Evolutionary conservation across 495 filamentous ascomycete genomes (phyloP), one percentile per base, ranked within the genome.

Genomic region (Penicillium nucicola): DNA sequence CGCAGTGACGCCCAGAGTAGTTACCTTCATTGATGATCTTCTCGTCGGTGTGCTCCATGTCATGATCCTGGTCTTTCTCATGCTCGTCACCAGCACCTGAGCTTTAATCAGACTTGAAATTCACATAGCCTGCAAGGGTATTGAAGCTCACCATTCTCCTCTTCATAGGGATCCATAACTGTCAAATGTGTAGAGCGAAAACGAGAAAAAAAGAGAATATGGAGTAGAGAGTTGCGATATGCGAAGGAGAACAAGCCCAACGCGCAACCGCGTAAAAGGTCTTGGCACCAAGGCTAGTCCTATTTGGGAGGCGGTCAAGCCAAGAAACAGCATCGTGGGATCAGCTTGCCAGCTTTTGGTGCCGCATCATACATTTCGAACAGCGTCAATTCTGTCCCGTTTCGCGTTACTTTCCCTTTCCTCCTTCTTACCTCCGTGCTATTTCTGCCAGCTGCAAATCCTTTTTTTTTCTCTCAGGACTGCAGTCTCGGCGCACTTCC

Each of bases 11-110:
- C 14, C 19, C 25, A 32, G 18, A 4, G 19, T 5, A 44, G 11
- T 20, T 78, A 90, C 88, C 88, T 77, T 98, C 93, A 57, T 98
- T 98, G 68, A 97, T 87, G 40, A 93, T 84, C 68, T 95, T 90
- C 63, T 95, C 80, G 43, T 83, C 81, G 25, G 84, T 83, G 60
- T 83, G 79, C 51, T 90, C 87, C 44, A 9, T 9, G 5, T 28
- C 25, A 9, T 89, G 86, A 55, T 90, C 85, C 37, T 84, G 42
- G 2, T 45, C 42, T 34, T 83, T 78, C 50, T 84, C 71, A 38
- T 78, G 71, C 45, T 76, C 72, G 49, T 76, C 74, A 62, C 76
- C 67, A 57, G 65, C 71, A 51, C 45, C 59, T 65, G 41, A 19
- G n/a, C 19, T 32, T 43, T 11, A 8, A 49, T 55, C 55, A 64